These are phyloP conservation scores for Gautieria morchelliformis DNA, from an alignment of 768 basidiomycete genomes.

Conservation along the genomic window DNA sequence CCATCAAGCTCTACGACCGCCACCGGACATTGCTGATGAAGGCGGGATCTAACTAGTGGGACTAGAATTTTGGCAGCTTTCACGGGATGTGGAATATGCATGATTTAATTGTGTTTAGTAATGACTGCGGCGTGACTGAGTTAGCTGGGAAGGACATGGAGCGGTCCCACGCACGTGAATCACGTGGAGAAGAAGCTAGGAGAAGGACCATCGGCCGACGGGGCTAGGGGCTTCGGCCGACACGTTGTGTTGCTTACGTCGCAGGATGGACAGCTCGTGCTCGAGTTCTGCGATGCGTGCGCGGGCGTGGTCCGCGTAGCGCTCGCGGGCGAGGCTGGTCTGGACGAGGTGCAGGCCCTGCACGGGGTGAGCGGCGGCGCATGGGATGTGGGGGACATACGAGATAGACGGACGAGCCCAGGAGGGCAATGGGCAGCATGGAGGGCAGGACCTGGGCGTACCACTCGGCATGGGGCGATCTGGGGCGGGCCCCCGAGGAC, in stretches of 20 bases:
- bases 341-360: constrained; percentile 63
- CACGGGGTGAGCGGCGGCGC: constrained; percentile 2
- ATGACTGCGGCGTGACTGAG: no score
- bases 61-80: neutral
- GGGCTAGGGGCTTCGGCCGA: neutral
- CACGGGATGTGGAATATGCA: neutral
- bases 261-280: constrained; percentile 35
- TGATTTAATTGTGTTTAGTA: neutral
- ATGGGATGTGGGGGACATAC: constrained; percentile 28
- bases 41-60: constrained; percentile 18
- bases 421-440: constrained; percentile 69
- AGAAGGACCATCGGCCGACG: neutral
- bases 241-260: neutral
- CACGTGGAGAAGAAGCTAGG: no score
- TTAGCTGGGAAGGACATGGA: no score
- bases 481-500: constrained; percentile 9
- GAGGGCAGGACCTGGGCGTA: constrained; percentile 63
- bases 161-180: no score
- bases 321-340: constrained; percentile 57
- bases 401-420: constrained; percentile 73
- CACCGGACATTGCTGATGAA: constrained; percentile 57
- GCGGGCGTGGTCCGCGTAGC: constrained; percentile 54
- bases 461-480: constrained; percentile 51
- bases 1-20: constrained; percentile 65
- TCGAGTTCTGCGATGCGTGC: constrained; percentile 47